Base-by-base conservation (phyloP, 2,329 filamentous ascomycete genomes). In the Cercospora janseana region DNA sequence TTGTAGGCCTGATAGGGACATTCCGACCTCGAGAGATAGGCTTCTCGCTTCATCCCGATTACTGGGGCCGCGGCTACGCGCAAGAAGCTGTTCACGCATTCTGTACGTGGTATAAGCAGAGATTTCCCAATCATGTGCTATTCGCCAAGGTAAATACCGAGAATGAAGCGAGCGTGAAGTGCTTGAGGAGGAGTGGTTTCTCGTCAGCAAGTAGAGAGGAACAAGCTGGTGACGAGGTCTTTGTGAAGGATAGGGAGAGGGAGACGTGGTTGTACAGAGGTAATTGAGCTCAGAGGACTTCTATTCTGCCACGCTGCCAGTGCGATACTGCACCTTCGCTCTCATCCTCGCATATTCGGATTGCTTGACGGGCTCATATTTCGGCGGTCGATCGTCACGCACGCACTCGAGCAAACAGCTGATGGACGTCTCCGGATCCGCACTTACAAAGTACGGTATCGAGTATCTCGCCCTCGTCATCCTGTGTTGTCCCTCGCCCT, bases 391-490 rank as follows among this genome's bases (percentile, higher is more conserved):
- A 2, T 49, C 54, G 37, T 61, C 60, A 23, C 57, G 60, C 60
- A 62, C 68, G 53, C 61, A 65, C 13, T 58, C 61, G n/a, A 66
- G 65, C 57, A 73, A 52, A 40, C 67, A 68, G 37, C 72, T 67
- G 45, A 73, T 67, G 7, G 72, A 49, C 1, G 66, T 63, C 21
- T 73, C 66, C 48, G 62, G 59, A 59, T 72, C 60, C 41, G 69
- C 66, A 10, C 61, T 66, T 12, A 69, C 63, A 49, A 73, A 74
- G 38, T 70, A 71, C 2, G 70, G 69, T 15, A 73, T 70, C 18
- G 65, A 69, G 43, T 72, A 72, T n/a, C 71, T 55, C 31, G 64
- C 62, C 13, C 60, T 58, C 7, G 66, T 51, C 49, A 46, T 46
- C 18, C 42, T 27, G 4, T 42, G 18, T 29, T 20, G 10, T 10